Base-by-base conservation (phyloP, 1,284 basidiomycete genomes). In the Hortiboletus rubellus region DNA sequence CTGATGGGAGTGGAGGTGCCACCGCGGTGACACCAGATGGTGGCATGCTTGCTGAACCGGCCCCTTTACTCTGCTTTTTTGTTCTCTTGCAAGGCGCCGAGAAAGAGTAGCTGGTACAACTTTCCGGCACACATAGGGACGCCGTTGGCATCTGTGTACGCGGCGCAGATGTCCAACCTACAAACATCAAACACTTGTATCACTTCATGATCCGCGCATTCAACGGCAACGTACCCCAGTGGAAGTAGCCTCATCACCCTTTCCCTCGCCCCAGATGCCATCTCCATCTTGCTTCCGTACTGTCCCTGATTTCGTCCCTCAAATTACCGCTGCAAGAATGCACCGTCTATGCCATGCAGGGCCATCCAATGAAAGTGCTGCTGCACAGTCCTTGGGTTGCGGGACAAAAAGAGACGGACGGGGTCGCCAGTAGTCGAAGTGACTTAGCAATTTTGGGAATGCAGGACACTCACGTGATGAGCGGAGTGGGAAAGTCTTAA, bases 361-460 rank as follows among this genome's bases (percentile, higher is more conserved):
- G 89, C 89, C 90, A 92, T 91, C 87, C 87, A 91, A 61, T 84
- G 80, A 67, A 92, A 91, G 66, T 92, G 90, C 24, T 81, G 76
- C 61, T 82, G 79, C 5, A 92, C 88, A 0, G 89, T 91, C 67
- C 80, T 82, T 10, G 82, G 78, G 70, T 91, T 79, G 36, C 90
- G 81, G 2, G 87, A 91, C 2, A 89, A 91, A 71, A 91, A 92
- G 7, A 92, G 72, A 58, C 82, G 79, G 5, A 82, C 80, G 56
- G 84, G 85, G 18, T n/a, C n/a, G n/a, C n/a, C n/a, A n/a, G n/a
- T n/a, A n/a, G n/a, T n/a, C n/a, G n/a, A n/a, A n/a, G n/a, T 27
- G 27, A 27, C 27, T 27, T 27, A 27, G 27, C 27, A 27, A n/a
- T 27, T 27, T 27, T 27, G 27, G 27, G 27, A 27, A 27, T 27